Evolutionary conservation across 129 eudicot genomes (phyloP).

Genomic region (Rutidosis leptorrhynchoides): DNA sequence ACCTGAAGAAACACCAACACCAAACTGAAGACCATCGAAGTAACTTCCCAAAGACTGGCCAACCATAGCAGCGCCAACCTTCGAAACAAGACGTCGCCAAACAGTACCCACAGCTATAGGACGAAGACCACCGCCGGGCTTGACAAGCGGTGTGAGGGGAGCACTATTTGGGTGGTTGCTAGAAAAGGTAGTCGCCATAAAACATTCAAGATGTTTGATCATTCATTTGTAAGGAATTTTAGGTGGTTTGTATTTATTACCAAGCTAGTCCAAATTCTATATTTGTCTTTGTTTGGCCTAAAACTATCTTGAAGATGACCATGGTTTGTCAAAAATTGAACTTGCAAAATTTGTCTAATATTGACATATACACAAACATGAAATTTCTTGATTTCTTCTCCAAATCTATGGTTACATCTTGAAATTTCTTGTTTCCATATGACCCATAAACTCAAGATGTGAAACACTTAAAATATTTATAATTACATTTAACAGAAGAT

Average conservation of each 20-base stretch:
- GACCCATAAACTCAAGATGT: neutral
- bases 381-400: no score
- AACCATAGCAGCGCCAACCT: no score
- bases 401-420: no score
- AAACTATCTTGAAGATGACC: neutral
- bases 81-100: no score
- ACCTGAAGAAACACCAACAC: no score
- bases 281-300: neutral
- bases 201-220: neutral
- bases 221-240: neutral
- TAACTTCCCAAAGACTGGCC: no score
- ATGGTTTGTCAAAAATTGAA: neutral
- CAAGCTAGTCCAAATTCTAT: constrained; percentile 3
- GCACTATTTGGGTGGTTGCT: neutral
- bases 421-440: neutral
- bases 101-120: no score
- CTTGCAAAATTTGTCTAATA: neutral
- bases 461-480: neutral
- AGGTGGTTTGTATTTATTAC: neutral
- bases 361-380: neutral
- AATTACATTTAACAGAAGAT: neutral
- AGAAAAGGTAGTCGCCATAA: neutral
- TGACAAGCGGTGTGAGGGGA: no score
- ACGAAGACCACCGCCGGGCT: no score
- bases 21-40: no score